phyloP scores from a whole-genome alignment of 2,329 filamentous ascomycete genomes.

The Chrysoporthe cubensis region DNA sequence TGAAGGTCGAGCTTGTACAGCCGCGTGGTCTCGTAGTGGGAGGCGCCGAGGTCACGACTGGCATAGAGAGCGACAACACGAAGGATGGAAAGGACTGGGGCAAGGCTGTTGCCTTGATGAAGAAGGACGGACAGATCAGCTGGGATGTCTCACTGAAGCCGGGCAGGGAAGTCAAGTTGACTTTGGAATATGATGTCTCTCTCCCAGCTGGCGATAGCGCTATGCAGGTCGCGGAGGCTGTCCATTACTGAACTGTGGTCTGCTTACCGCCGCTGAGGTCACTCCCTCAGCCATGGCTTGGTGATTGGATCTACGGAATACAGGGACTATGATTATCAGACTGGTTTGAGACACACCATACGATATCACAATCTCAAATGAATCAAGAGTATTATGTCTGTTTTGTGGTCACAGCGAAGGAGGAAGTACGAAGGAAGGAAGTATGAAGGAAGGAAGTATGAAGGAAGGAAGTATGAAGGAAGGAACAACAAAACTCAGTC shows the following conservation, averaged over 20 bases:
- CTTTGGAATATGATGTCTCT: conserved; percentile 64
- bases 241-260: neutral
- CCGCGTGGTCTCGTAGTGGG: conserved; percentile 52
- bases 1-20: conserved; percentile 54
- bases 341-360: neutral
- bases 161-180: conserved; percentile 59
- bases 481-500: neutral
- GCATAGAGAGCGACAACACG: conserved; percentile 33
- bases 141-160: conserved; percentile 64
- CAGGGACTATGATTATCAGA: neutral
- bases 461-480: neutral
- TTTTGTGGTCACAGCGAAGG: neutral
- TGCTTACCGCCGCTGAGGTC: neutral
- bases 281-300: neutral
- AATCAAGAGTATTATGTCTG: neutral
- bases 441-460: neutral
- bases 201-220: conserved; percentile 56
- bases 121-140: conserved; percentile 59
- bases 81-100: conserved; percentile 54
- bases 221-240: conserved; percentile 26
- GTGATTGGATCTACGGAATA: neutral
- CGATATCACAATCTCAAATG: neutral
- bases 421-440: neutral
- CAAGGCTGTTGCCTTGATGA: conserved; percentile 54
- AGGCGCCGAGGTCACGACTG: conserved; percentile 43